Base-by-base conservation (phyloP, 2,329 filamentous ascomycete genomes). In the Cadophora sp. region DNA sequence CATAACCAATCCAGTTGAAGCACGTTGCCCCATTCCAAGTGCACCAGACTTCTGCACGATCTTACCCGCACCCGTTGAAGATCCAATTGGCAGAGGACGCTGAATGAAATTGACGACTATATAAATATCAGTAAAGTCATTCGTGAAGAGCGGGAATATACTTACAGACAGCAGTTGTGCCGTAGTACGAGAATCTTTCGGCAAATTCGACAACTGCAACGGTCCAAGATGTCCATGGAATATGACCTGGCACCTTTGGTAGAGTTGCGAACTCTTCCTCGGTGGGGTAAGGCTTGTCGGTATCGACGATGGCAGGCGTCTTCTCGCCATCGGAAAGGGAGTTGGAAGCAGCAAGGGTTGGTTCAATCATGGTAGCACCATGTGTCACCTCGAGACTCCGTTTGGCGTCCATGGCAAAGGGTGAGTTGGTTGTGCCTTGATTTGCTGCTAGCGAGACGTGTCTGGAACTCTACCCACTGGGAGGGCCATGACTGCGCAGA, bases 161-260 rank as follows among this genome's bases (percentile, higher is more conserved):
- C 84, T 68, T 81, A 87, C 85, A 89, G 39, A 89, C 82, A 62
- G 84, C 83, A 20, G 84, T 86, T 5, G 85, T 87, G 55, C 88
- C 88, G 73, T 89, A 89, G 80, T 88, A 90, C 4, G 85, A 85
- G 74, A 89, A 89, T 22, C 87, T 83, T 76, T 89, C 87, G 77
- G 85, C 88, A 61, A 89, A 75, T 76, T 90, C 87, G 59, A 89
- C 83, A 71, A 89, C 85, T 1, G 85, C 86, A 60, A 90, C 82
- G 16, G 83, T 87, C 62, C 67, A 73, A 8, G 66, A 70, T n/a
- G 66, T 61, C 68, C 66, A 73, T 30, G 71, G 71, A 39, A 73
- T 72, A 7, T 39, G 55, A n/a, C 87, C 88, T 13, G 87, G 86
- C 30, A 91, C 84, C 72, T 87, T 86, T 53, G 81, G 84, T 20